Evolutionary conservation across 2,329 filamentous ascomycete species (phyloP).

Genomic region (Fusarium denticulatum): DNA sequence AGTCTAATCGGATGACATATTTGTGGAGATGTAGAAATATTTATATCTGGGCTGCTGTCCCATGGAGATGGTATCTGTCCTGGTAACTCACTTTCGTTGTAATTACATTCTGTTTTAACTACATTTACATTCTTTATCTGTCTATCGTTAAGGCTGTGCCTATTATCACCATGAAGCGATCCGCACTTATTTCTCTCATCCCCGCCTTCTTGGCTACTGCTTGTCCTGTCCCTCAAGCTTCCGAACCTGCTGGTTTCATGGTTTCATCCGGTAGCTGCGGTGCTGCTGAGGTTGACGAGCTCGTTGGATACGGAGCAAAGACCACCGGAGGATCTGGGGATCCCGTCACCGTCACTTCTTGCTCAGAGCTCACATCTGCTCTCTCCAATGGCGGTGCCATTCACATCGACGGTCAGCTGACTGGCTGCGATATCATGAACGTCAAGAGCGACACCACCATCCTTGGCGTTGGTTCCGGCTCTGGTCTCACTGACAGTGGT

Average conservation of each 20-base stretch:
- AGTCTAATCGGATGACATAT: background rate
- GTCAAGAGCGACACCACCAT: constrained; percentile 60
- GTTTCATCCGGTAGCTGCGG: constrained; percentile 8
- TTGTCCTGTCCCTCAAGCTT: constrained; percentile 3
- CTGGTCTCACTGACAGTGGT: constrained; percentile 50
- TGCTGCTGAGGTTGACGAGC: constrained; percentile 28
- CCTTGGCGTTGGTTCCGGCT: constrained; percentile 56
- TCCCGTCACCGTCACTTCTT: constrained; percentile 57
- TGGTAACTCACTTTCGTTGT: constrained; percentile 1
- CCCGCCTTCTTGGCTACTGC: constrained; percentile 35
- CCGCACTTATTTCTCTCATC: constrained; percentile 36
- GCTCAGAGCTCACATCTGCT: constrained; percentile 53
- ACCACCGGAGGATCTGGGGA: constrained; percentile 58
- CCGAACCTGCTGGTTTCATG: background rate
- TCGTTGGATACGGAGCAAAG: constrained; percentile 47
- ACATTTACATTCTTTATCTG: constrained; percentile 15
- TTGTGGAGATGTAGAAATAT: background rate
- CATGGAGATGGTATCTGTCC: background rate
- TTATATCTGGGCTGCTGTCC: background rate
- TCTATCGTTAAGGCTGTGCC: constrained; percentile 28
- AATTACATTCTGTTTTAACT: constrained; percentile 2
- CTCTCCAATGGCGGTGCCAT: constrained; percentile 54
- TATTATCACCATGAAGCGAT: constrained; percentile 34
- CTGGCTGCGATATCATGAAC: constrained; percentile 52
- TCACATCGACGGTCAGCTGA: constrained; percentile 55